Evolutionary conservation across 495 filamentous ascomycete genomes (phyloP).

Genomic region (Cercophora scortea): DNA sequence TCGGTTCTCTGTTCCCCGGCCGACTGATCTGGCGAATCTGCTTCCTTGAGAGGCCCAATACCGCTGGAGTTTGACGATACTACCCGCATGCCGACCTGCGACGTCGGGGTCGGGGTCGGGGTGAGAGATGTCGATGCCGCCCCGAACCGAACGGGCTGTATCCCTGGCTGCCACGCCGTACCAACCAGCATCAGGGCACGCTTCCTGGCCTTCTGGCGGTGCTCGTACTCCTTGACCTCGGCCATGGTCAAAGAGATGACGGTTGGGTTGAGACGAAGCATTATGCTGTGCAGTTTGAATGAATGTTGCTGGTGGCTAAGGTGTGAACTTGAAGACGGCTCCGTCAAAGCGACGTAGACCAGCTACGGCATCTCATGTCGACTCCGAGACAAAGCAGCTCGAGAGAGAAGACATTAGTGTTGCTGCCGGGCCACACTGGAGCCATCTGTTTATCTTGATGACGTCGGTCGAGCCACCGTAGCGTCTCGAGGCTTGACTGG

Average conservation of each 20-base stretch:
- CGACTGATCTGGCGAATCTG: background rate
- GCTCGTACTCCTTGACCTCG: conserved; percentile 44
- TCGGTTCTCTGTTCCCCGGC: background rate
- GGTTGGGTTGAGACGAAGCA: conserved; percentile 50
- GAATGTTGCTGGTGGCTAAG: too few species aligned
- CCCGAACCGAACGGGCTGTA: too few species aligned
- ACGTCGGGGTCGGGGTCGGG: background rate
- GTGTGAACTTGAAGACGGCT: too few species aligned
- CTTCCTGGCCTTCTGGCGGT: conserved; percentile 30
- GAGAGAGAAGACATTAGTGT: too few species aligned
- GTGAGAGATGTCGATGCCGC: background rate
- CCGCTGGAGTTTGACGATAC: background rate
- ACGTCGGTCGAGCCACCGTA: too few species aligned
- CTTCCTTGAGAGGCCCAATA: background rate
- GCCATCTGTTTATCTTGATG: too few species aligned
- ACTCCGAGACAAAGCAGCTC: too few species aligned
- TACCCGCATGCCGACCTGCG: background rate
- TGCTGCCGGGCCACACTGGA: too few species aligned
- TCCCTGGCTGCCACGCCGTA: too few species aligned
- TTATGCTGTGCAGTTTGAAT: conserved; percentile 14
- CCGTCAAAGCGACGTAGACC: too few species aligned
- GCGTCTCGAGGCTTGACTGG: too few species aligned
- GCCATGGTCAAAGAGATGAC: conserved; percentile 43
- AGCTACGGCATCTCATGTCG: too few species aligned
- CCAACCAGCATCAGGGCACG: conserved; percentile 16